Conservation (phyloP, 1,139 yeast genomes). For the Arxiozyma telluris region DNA sequence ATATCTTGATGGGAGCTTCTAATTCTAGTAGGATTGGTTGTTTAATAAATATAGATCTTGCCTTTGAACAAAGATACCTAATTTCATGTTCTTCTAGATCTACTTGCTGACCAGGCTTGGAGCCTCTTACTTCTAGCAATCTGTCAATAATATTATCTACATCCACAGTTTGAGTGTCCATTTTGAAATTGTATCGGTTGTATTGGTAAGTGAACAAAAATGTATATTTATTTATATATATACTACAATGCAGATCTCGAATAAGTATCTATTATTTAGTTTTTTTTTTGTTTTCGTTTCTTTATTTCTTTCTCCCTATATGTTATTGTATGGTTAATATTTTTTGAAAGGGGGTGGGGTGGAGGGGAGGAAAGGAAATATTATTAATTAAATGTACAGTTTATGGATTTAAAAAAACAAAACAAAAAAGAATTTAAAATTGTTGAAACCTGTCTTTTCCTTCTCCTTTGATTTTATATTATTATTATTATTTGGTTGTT, state of each 20-base stretch:
- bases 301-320: no score
- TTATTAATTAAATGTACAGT: background rate
- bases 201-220: no score
- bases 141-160: slow-evolving; percentile 96
- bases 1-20: slow-evolving; percentile 91
- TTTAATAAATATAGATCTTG: slow-evolving; percentile 93
- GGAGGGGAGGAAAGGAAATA: background rate
- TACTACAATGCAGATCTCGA: background rate
- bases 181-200: slow-evolving; percentile 3
- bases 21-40: slow-evolving; percentile 92
- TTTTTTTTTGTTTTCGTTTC: no score
- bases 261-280: background rate
- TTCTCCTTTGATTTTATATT: background rate
- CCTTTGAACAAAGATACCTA: slow-evolving; percentile 91
- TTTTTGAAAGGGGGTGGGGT: no score
- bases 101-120: slow-evolving; percentile 96
- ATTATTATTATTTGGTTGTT: no score
- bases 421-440: no score
- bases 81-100: slow-evolving; percentile 90
- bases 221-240: no score
- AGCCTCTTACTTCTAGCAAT: slow-evolving; percentile 93
- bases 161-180: slow-evolving; percentile 73
- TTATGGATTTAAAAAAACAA: background rate
- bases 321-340: no score
- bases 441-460: background rate